Base-by-base conservation (phyloP, 306 rosid species). In the Malus sylvestris region DNA sequence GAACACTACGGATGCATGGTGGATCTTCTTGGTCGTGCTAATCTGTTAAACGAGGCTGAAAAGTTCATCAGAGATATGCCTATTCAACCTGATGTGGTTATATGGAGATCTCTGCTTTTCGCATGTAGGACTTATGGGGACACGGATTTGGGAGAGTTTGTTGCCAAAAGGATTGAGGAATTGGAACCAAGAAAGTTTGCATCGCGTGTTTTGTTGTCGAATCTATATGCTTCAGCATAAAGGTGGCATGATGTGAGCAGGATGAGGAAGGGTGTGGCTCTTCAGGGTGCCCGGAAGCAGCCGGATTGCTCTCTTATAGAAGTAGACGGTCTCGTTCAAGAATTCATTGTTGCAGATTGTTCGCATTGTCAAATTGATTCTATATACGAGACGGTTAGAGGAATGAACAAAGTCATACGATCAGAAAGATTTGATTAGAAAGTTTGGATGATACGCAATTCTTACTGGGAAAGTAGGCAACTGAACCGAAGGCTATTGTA, bases 11-110 rank as follows among this genome's bases (percentile, higher is more conserved):
- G 79, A 5, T 73, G 79, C 49, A 45, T 67, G 62, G 78, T 80
- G 33, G 83, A 79, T 79, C 83, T 79, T 67, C 83, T 80, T 23
- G 79, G 79, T 29, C 69, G 83, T 3, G 75, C 83, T 23, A 79
- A 79, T 40, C 46, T 73, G 33, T 73, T 73, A 49, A 51, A 29
- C 32, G 79, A 79, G 42, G 75, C 83, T 13, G 74, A 58, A 23
- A 73, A 3, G 23, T 73, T 73, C 53, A 61, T 78, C 70, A 35
- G 76, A 59, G 71, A 62, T 32, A 78, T 78, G 76, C 65, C 81
- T 7, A 78, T 78, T 18, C 51, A 33, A 22, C 64, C 81, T 33
- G 76, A 78, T 33, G 70, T 70, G 25, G 68, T 62, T 15, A 78
- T 78, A n/a, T 78, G 81, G 81, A 63, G 81, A 46, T 78, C 81